These are phyloP conservation scores for Leishmania mexicana DNA, from an alignment of 208 protist species.

Conservation along the genomic window DNA sequence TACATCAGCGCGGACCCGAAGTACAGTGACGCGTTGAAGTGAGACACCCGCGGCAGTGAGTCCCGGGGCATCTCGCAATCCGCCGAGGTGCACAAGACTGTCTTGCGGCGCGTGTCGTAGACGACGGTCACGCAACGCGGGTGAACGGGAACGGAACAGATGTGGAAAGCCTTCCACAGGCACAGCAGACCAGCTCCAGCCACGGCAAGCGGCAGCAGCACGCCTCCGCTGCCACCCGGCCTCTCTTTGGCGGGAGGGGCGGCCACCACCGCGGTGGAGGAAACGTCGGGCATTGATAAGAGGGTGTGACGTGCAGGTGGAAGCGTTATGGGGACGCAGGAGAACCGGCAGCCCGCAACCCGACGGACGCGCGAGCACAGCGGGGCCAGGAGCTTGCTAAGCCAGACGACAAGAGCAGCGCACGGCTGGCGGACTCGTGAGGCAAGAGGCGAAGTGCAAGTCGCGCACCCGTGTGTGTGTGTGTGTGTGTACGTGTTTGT, in stretches of 20 bases:
- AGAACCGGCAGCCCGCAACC: no score
- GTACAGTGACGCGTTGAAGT: conserved; percentile 60
- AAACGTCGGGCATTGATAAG: not conserved
- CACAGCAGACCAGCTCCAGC: conserved; percentile 38
- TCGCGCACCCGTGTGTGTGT: not conserved
- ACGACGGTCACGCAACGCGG: conserved; percentile 78
- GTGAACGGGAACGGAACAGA: conserved; percentile 60
- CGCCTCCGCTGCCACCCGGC: conserved; percentile 3
- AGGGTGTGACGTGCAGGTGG: not conserved
- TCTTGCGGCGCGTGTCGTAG: conserved; percentile 78
- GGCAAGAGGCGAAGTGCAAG: not conserved
- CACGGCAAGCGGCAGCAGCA: conserved; percentile 57
- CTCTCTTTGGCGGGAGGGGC: not conserved
- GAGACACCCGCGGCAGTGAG: conserved; percentile 39
- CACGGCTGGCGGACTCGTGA: not conserved
- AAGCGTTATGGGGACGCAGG: not conserved
- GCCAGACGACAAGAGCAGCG: not conserved
- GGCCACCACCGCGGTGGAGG: not conserved
- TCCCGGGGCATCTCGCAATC: conserved; percentile 46
- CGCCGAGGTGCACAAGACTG: conserved; percentile 66
- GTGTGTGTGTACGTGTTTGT: not conserved
- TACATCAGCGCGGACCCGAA: conserved; percentile 53
- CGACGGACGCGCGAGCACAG: not conserved
- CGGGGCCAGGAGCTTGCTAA: not conserved
- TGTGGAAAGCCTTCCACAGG: conserved; percentile 51